These are phyloP conservation scores for Capsella bursapastoris DNA, from an alignment of 345 rosid genomes.

Conservation along the genomic window DNA sequence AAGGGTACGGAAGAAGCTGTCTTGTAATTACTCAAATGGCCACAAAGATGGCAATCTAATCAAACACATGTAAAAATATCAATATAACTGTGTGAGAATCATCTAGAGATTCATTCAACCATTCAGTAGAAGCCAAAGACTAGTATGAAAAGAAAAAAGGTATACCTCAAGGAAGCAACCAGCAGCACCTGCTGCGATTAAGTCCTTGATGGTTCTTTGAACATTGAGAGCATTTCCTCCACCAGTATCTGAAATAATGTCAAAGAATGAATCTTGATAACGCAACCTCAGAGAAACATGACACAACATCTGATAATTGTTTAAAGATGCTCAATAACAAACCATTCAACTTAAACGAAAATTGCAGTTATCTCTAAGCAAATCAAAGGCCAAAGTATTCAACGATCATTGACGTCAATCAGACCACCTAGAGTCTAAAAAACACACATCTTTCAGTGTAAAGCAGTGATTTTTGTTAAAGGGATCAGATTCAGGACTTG, in stretches of 20 bases:
- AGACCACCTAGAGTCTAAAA: neutral
- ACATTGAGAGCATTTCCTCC: slow-evolving; percentile 66
- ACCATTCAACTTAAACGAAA: no score
- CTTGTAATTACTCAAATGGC: slow-evolving; percentile 11
- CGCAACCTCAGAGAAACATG: neutral
- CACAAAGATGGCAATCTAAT: neutral
- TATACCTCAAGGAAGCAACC: slow-evolving; percentile 70
- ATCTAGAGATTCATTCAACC: neutral
- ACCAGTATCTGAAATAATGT: slow-evolving; percentile 26
- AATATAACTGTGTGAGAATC: neutral
- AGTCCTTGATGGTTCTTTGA: slow-evolving; percentile 60
- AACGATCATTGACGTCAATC: neutral
- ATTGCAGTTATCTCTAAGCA: no score
- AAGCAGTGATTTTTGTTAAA: neutral
- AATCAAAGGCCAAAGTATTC: neutral
- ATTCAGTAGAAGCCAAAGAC: neutral
- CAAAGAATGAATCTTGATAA: neutral
- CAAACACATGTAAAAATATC: neutral
- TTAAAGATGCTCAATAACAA: no score
- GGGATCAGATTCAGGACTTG: neutral
- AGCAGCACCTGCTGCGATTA: slow-evolving; percentile 62
- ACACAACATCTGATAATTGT: no score
- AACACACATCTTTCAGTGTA: neutral
- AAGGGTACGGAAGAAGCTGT: neutral
- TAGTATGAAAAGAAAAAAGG: neutral